Evolutionary conservation across 1,139 yeast species (phyloP).

Genomic region (Arxiozyma slooffiae): DNA sequence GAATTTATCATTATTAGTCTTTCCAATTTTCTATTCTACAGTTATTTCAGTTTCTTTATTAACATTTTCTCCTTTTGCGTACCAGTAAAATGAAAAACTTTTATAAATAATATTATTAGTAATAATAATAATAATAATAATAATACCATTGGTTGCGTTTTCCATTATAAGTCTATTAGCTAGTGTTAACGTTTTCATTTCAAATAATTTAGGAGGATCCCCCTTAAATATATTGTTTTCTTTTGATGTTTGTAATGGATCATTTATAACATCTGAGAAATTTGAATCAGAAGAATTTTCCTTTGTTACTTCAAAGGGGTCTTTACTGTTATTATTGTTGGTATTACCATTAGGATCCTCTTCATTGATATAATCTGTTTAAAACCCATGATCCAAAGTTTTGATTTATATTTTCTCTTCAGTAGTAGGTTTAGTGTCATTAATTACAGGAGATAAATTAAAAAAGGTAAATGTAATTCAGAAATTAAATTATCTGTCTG

Average conservation of each 20-base stretch:
- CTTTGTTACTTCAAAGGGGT: too few species aligned
- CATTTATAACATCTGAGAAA: neutral
- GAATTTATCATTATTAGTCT: neutral
- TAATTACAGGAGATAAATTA: neutral
- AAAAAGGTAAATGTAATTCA: neutral
- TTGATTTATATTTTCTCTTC: neutral
- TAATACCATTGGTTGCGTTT: neutral
- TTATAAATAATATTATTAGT: neutral
- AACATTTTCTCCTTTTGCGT: constrained; percentile 1
- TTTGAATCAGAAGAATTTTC: neutral
- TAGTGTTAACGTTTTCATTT: neutral
- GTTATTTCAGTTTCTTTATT: neutral
- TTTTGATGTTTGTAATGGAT: too few species aligned
- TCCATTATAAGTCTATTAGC: neutral
- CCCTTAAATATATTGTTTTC: neutral
- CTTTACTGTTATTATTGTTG: neutral
- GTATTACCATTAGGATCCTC: neutral
- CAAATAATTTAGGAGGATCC: neutral
- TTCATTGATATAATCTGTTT: constrained; percentile 4
- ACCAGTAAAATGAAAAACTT: constrained; percentile 4
- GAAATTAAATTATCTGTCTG: constrained; percentile 14
- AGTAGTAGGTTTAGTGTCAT: neutral
- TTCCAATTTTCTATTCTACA: neutral
- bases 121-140: neutral
- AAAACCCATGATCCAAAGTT: constrained; percentile 21